phyloP scores from a whole-genome alignment of 129 eudicot species.

The Arctium minus region DNA sequence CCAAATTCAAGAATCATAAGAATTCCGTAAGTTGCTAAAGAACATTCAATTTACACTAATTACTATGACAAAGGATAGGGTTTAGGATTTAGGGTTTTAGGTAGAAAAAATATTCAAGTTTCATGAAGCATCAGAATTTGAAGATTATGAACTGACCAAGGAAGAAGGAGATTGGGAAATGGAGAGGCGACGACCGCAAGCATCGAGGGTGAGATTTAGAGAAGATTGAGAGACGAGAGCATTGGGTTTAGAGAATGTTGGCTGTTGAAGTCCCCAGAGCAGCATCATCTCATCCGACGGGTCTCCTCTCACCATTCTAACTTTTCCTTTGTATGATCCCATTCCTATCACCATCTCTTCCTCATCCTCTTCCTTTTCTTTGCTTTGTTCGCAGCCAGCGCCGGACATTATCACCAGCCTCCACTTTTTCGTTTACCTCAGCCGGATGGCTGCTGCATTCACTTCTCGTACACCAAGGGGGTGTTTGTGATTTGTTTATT shows the following conservation, averaged over 20 bases:
- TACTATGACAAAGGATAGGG: too few species aligned
- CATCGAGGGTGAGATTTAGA: constrained; percentile 59
- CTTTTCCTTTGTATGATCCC: constrained; percentile 62
- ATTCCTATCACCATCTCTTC: constrained; percentile 30
- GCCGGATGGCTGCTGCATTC: neutral
- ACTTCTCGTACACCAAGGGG: too few species aligned
- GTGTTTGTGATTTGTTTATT: too few species aligned
- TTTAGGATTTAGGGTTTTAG: neutral
- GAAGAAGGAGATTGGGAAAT: constrained; percentile 91
- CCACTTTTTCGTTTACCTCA: neutral
- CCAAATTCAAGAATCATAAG: neutral
- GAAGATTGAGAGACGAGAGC: constrained; percentile 74
- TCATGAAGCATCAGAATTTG: neutral
- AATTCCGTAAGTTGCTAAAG: neutral
- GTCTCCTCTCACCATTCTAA: constrained; percentile 42
- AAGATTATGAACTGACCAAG: constrained; percentile 34
- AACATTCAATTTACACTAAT: neutral
- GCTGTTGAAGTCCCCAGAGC: constrained; percentile 92
- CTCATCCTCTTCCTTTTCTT: constrained; percentile 30
- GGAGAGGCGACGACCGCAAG: constrained; percentile 83
- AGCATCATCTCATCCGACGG: constrained; percentile 76
- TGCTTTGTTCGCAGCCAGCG: constrained; percentile 8
- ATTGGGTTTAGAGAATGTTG: constrained; percentile 61
- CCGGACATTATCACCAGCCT: constrained; percentile 13
- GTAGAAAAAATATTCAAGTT: neutral